Conservation (phyloP, 305 asterid species). For the Plantago coronopus region DNA sequence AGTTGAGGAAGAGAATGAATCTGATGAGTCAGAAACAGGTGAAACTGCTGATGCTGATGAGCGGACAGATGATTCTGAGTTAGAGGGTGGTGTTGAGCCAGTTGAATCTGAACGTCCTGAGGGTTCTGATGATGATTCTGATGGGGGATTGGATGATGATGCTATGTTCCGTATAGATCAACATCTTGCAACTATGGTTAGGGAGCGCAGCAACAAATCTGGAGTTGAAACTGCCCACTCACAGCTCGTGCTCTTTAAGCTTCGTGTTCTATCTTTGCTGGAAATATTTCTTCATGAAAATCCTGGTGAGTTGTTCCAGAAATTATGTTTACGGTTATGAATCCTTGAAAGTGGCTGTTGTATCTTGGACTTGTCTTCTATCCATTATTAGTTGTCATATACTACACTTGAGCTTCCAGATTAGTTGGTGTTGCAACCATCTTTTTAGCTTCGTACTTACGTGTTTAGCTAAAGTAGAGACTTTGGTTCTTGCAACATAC, state of each 20-base stretch:
- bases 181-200: conserved; percentile 59
- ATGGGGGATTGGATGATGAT: conserved; percentile 93
- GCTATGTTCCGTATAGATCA: conserved; percentile 89
- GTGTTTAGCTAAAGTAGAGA: too few species aligned
- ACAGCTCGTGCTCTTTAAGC: conserved; percentile 93
- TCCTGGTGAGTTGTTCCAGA: conserved; percentile 59
- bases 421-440: too few species aligned
- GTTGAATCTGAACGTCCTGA: conserved; percentile 49
- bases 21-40: conserved; percentile 81
- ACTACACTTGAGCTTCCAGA: too few species aligned
- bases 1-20: conserved; percentile 80
- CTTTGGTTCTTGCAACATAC: too few species aligned
- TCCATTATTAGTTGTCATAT: too few species aligned
- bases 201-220: conserved; percentile 72
- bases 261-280: conserved; percentile 87
- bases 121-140: conserved; percentile 80
- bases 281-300: conserved; percentile 91
- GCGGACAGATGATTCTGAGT: conserved; percentile 76
- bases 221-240: conserved; percentile 96
- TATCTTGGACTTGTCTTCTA: too few species aligned
- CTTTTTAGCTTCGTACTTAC: too few species aligned
- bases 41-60: conserved; percentile 77
- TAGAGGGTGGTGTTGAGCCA: conserved; percentile 44
- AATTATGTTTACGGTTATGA: conserved; percentile 1
- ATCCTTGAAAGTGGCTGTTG: too few species aligned